Evolutionary conservation across 495 filamentous ascomycete species (phyloP).

Genomic region (Xylaria scruposa): DNA sequence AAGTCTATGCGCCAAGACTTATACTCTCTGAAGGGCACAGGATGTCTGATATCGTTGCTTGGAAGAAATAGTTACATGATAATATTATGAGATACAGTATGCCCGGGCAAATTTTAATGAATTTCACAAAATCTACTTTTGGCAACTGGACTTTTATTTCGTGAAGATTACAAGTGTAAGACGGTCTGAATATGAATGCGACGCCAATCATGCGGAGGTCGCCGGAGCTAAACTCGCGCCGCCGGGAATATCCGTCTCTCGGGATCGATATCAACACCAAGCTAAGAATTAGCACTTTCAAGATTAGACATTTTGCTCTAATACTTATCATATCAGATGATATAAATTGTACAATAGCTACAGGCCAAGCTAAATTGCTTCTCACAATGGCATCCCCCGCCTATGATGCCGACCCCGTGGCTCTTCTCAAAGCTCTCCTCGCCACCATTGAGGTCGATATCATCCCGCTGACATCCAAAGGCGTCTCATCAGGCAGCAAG

Average conservation of each 20-base stretch:
- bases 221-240: slow-evolving; percentile 2
- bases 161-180: neutral
- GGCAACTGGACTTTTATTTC: neutral
- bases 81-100: neutral
- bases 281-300: neutral
- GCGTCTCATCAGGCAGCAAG: slow-evolving; percentile 48
- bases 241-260: slow-evolving; percentile 1
- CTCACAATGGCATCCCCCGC: neutral
- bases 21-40: neutral
- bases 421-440: slow-evolving; percentile 44
- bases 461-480: slow-evolving; percentile 43
- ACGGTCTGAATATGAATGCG: neutral
- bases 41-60: neutral
- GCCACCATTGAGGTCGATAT: slow-evolving; percentile 40
- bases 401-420: slow-evolving; percentile 7
- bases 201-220: slow-evolving; percentile 10
- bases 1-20: neutral
- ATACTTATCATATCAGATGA: neutral
- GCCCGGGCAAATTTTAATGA: neutral
- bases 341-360: neutral
- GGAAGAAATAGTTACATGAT: neutral
- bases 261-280: neutral
- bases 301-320: neutral
- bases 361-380: neutral
- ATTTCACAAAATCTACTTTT: neutral